Evolutionary conservation across 139 green algal species (phyloP), one percentile per base, ranked within the genome.

Genomic region (Tetradesmus lagerheimii): DNA sequence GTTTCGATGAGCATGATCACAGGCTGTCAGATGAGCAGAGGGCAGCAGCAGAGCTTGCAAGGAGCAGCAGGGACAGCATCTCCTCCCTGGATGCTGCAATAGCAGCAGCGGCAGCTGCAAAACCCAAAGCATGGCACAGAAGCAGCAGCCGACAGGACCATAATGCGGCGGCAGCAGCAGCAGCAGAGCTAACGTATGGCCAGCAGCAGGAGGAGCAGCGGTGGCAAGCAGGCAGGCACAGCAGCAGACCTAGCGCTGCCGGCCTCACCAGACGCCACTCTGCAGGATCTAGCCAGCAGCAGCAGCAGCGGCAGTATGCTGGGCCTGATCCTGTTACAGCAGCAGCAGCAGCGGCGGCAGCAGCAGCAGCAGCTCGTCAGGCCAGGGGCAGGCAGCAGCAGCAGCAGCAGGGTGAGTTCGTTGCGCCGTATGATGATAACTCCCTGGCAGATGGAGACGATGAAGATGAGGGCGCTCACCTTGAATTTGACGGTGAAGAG

Each of bases 121-220:
- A 29, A 2, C 43, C 53, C 41, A 41, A 38, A 29, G 8, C 41
- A 15, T 27, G 39, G 39, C 27, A 64, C 41, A 67, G 41, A 31
- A 66, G 79, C 79, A 85, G 41, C 79, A 66, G 39, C 79, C 50
- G 79, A 18, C 57, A 71, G 2, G 57, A 31, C 57, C 8, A n/a
- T n/a, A n/a, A n/a, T n/a, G n/a, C n/a, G n/a, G n/a, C 4, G 57
- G 79, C n/a, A 27, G 79, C 39, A 66, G 79, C 25, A 66, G 79
- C 39, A 67, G 25, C 39, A 29, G 79, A 37, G 34, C 23, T 15
- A 62, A 15, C 0, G n/a, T 45, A 25, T 6, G 41, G 18, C 29
- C 79, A 84, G 79, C 79, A 83, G 76, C 76, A 83, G 38, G 35
- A 11, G 76, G 29, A 83, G 76, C 76, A 83, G 77, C 77, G 41